Percentiles rank a stretch among this genome's conserved stretches.
Conservation (phyloP, 2,329 filamentous ascomycete genomes). For the Alternaria arbusti region DNA sequence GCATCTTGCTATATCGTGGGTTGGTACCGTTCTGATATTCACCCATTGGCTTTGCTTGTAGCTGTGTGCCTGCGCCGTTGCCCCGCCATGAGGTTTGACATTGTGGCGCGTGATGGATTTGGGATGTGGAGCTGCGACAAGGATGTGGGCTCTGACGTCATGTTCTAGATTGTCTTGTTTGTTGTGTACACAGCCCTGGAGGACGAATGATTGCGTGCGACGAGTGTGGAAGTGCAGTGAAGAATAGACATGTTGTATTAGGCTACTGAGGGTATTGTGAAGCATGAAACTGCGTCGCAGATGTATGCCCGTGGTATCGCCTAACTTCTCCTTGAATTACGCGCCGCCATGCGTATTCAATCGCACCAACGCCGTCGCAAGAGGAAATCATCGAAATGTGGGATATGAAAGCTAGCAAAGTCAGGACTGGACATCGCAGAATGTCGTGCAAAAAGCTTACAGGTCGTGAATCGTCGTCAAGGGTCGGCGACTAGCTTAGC, state of each 20-base stretch:
- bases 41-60: slow-evolving; percentile 25
- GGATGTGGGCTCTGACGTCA: slow-evolving; percentile 20
- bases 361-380: slow-evolving; percentile 23
- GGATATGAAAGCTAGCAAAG: not conserved
- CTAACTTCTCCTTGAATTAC: not conserved
- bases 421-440: not conserved
- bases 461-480: slow-evolving; percentile 35
- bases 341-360: not conserved
- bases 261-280: slow-evolving; percentile 10
- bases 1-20: slow-evolving; percentile 40
- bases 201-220: not conserved
- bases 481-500: slow-evolving; percentile 43
- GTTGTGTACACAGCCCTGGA: not conserved
- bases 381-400: not conserved
- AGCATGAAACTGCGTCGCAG: not conserved
- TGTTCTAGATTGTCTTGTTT: not conserved
- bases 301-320: not conserved
- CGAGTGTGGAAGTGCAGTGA: not conserved
- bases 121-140: slow-evolving; percentile 15
- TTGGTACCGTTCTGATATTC: slow-evolving; percentile 29
- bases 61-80: slow-evolving; percentile 1
- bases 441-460: slow-evolving; percentile 11
- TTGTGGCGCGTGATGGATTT: slow-evolving; percentile 16
- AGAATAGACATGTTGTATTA: slow-evolving; percentile 11
- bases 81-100: slow-evolving; percentile 20